Conservation (phyloP, 345 rosid genomes). For the Moricandia moricandioides region DNA sequence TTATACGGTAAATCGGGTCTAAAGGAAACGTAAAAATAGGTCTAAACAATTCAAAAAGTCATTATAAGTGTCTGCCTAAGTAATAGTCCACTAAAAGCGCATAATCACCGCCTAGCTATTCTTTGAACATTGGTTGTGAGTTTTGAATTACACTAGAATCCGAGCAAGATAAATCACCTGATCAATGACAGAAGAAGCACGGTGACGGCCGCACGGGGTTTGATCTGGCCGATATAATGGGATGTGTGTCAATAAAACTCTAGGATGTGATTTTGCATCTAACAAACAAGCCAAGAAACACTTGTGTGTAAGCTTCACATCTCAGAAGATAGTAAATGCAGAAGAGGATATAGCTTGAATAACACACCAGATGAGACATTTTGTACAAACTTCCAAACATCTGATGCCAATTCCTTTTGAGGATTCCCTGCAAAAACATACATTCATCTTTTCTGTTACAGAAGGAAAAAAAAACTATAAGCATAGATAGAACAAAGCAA, state of each 20-base stretch:
- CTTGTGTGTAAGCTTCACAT: constrained; percentile 13
- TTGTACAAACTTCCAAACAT: constrained; percentile 68
- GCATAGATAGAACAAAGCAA: constrained; percentile 1
- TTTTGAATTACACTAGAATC: background rate
- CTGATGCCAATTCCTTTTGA: constrained; percentile 41
- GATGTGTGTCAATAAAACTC: constrained; percentile 83
- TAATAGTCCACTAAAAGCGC: too few relatives aligned
- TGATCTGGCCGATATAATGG: constrained; percentile 79
- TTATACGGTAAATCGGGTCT: background rate
- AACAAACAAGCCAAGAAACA: constrained; percentile 14
- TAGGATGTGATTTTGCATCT: constrained; percentile 55
- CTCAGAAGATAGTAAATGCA: constrained; percentile 4
- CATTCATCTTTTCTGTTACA: background rate
- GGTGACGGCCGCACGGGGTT: constrained; percentile 70
- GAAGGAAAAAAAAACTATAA: constrained; percentile 7
- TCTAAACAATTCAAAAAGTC: background rate
- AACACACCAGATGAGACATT: constrained; percentile 60
- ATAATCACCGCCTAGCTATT: background rate
- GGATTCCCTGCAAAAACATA: constrained; percentile 46
- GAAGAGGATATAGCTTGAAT: constrained; percentile 3
- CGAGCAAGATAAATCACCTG: constrained; percentile 49
- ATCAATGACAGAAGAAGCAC: constrained; percentile 59
- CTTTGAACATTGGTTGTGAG: background rate
- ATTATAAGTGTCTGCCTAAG: too few relatives aligned
- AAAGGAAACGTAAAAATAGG: background rate